These are phyloP conservation scores for Phialophora tarda DNA, from an alignment of 2,329 filamentous ascomycete species.

Conservation along the genomic window DNA sequence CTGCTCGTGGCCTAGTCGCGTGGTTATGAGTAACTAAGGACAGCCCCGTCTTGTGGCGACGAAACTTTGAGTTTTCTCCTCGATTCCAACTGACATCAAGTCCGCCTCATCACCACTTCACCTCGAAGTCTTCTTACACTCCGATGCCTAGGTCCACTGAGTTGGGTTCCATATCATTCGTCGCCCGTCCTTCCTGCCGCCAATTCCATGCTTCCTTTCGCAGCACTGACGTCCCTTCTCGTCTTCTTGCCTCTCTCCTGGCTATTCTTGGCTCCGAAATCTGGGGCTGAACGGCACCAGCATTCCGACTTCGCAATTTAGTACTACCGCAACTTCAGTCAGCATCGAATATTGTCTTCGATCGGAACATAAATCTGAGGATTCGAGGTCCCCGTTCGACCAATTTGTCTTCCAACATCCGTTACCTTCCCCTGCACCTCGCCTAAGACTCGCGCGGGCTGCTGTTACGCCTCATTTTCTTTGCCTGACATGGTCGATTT, in stretches of 20 bases:
- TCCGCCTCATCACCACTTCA: not conserved
- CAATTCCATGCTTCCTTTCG: not conserved
- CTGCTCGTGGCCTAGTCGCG: not conserved
- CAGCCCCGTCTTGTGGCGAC: conserved; percentile 1
- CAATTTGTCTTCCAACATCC: not conserved
- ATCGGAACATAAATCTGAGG: not conserved
- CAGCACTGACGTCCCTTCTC: not conserved
- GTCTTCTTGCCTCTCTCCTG: not conserved
- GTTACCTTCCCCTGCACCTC: not conserved
- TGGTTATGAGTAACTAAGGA: not conserved
- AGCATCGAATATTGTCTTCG: not conserved
- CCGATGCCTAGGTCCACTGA: not conserved
- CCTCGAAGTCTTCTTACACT: not conserved
- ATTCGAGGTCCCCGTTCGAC: not conserved
- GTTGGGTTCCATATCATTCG: not conserved
- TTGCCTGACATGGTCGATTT: conserved; percentile 13
- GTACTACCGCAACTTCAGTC: not conserved
- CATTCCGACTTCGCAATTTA: not conserved
- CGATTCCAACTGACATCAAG: conserved; percentile 5
- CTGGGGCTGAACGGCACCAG: conserved; percentile 1
- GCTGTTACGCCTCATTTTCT: not conserved
- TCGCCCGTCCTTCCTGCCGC: not conserved
- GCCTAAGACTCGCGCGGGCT: not conserved
- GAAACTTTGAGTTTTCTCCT: not conserved
- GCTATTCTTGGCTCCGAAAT: not conserved